phyloP scores from a whole-genome alignment of 192 early-diverging fungal genomes.

The Kappamyces sp. region DNA sequence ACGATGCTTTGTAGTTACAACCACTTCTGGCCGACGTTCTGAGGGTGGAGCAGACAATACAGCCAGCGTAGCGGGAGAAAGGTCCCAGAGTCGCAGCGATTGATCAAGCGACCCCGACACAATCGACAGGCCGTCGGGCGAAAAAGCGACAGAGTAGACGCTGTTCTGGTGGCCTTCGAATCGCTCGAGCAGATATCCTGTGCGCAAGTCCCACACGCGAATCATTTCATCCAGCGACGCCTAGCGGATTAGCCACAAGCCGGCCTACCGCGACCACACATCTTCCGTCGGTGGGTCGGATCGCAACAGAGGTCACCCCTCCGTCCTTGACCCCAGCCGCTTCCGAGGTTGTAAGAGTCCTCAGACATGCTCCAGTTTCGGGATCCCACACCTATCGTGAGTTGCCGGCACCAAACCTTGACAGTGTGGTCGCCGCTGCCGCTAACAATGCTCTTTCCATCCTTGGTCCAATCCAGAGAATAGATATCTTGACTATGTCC shows the following conservation, averaged over 20 bases:
- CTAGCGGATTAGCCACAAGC: no score
- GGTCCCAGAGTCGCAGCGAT: slow-evolving; percentile 88
- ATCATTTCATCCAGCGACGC: slow-evolving; percentile 91
- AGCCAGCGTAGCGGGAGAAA: slow-evolving; percentile 36
- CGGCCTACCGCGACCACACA: slow-evolving; percentile 73
- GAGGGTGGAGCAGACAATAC: slow-evolving; percentile 19
- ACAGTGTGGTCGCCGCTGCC: slow-evolving; percentile 56
- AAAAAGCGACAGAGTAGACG: slow-evolving; percentile 93
- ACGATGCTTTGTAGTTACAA: slow-evolving; percentile 35
- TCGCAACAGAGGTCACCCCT: slow-evolving; percentile 91
- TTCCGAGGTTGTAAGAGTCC: slow-evolving; percentile 42
- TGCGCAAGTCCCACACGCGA: slow-evolving; percentile 82
- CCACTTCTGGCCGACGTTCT: slow-evolving; percentile 16
- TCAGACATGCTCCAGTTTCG: slow-evolving; percentile 64
- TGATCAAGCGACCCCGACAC: slow-evolving; percentile 90
- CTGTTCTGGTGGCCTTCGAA: slow-evolving; percentile 93
- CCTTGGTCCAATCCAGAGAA: slow-evolving; percentile 85
- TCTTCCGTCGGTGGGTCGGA: slow-evolving; percentile 74
- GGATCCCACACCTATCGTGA: slow-evolving; percentile 74
- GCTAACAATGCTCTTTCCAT: slow-evolving; percentile 83
- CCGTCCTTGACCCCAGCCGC: slow-evolving; percentile 61
- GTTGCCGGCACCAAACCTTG: slow-evolving; percentile 23
- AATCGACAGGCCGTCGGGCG: slow-evolving; percentile 84
- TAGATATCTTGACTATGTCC: slow-evolving; percentile 98
- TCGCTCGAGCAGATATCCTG: slow-evolving; percentile 74